Evolutionary conservation across 1,284 basidiomycete species (phyloP), one percentile per base, ranked within the genome.

Genomic region (Wallemia ichthyophaga): DNA sequence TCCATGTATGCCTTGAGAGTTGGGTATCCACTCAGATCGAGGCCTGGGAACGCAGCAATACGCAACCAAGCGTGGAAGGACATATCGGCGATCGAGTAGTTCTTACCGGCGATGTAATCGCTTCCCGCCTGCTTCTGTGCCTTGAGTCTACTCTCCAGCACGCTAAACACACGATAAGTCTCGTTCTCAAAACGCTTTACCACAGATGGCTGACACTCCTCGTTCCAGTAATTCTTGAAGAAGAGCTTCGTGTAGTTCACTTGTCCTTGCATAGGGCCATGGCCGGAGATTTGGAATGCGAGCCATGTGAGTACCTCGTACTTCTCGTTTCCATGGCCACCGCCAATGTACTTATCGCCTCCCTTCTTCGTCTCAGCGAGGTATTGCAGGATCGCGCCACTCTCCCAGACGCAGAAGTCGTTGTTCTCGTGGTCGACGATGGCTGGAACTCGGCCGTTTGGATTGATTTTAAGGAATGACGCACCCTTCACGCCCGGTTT

Each of bases 401-500:
- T 60, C 58, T 65, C 64, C 58, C 64, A 61, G 7, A 65, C 64
- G 19, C 60, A 25, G 54, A 65, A 62, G 55, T 65, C 63, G n/a
- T 63, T 61, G 56, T 60, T 59, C 25, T 3, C 15, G 33, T 63
- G 61, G 58, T 65, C 64, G 7, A 62, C 55, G 15, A 64, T 23
- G 2, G 66, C 65, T 19, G 66, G 66, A 31, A 67, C 66, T 1
- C 66, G 58, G 9, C 66, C 66, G 60, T 67, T 67, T 21, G 66
- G 66, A 63, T 66, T 66, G 63, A 67, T 64, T 59, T 66, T 60
- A 11, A 60, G 33, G 19, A 58, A 60, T 11, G 21, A 25, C 21
- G 27, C 5, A 60, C n/a, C 62, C 62, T 67, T 67, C 54, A 67
- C 66, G 21, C 66, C 66, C n/a, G 37, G 37, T 19, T 48, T 48